Evolutionary conservation across 331 rosid species (phyloP).

Genomic region (Rhamnella rubrinervis): DNA sequence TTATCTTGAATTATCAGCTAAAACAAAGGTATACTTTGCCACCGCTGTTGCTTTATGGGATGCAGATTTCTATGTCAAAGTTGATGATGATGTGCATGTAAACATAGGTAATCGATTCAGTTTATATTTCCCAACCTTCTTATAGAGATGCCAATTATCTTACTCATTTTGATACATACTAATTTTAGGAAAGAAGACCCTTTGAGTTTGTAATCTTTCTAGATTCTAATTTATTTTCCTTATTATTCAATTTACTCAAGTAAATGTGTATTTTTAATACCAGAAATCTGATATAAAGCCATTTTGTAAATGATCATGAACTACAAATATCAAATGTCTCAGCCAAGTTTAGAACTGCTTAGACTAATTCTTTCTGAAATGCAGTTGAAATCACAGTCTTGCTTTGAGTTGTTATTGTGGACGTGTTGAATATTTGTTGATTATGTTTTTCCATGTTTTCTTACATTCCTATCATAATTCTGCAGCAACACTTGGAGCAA

Average conservation of each 20-base stretch:
- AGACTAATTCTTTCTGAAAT: no score
- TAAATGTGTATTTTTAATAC: no score
- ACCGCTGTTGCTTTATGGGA: slow-evolving; percentile 55
- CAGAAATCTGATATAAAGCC: background rate
- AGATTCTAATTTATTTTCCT: no score
- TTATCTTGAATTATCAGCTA: slow-evolving; percentile 60
- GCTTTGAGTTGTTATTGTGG: no score
- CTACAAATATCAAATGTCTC: no score
- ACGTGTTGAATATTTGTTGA: no score
- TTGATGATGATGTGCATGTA: slow-evolving; percentile 63
- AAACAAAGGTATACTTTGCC: slow-evolving; percentile 50
- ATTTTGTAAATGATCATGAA: background rate
- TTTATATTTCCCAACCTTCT: background rate
- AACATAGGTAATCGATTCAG: slow-evolving; percentile 40
- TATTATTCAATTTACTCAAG: no score
- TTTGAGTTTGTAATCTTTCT: no score
- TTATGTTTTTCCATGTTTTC: slow-evolving; percentile 4
- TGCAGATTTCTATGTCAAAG: slow-evolving; percentile 58
- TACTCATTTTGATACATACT: background rate
- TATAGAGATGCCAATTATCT: background rate
- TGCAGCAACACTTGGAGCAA: slow-evolving; percentile 56
- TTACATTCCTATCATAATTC: background rate
- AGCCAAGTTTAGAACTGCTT: no score
- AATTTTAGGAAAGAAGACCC: no score
- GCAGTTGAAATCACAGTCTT: no score